A percentile compares a stretch with the other conserved stretches of the same genome.
These are phyloP conservation scores for Monascus ruber DNA, from an alignment of 2,329 filamentous ascomycete genomes.

Conservation along the genomic window DNA sequence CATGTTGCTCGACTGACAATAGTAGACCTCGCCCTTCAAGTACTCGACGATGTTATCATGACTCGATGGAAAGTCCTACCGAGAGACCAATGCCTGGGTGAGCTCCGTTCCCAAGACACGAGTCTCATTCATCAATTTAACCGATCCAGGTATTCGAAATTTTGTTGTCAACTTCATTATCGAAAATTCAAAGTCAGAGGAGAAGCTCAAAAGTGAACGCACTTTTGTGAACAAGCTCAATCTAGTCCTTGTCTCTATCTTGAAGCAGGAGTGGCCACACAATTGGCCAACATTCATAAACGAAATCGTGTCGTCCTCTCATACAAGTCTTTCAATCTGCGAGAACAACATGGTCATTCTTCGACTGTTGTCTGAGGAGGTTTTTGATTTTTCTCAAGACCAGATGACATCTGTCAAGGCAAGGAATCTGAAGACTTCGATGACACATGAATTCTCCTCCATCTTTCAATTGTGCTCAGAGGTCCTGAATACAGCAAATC, in stretches of 20 bases:
- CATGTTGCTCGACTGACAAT: slow-evolving; percentile 20
- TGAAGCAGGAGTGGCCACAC: slow-evolving; percentile 99
- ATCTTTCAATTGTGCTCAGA: slow-evolving; percentile 98
- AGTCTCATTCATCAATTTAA: not conserved
- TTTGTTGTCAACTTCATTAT: slow-evolving; percentile 99
- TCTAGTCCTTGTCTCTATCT: slow-evolving; percentile 86
- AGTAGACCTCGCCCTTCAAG: slow-evolving; percentile 81
- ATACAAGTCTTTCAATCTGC: slow-evolving; percentile 91
- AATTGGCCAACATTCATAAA: slow-evolving; percentile 99
- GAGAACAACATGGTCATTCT: slow-evolving; percentile 99
- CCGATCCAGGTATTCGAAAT: slow-evolving; percentile 76
- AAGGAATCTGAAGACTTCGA: slow-evolving; percentile 90
- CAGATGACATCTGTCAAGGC: slow-evolving; percentile 99
- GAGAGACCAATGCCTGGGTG: slow-evolving; percentile 87
- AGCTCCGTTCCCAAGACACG: slow-evolving; percentile 12
- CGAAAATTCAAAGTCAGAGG: slow-evolving; percentile 79
- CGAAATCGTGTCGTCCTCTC: slow-evolving; percentile 94
- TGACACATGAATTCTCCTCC: slow-evolving; percentile 96
- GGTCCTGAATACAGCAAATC: slow-evolving; percentile 79
- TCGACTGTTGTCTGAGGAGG: slow-evolving; percentile 87
- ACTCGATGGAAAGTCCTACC: slow-evolving; percentile 98
- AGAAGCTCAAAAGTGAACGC: slow-evolving; percentile 70
- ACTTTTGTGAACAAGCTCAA: slow-evolving; percentile 97
- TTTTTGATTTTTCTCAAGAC: slow-evolving; percentile 97
- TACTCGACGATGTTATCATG: slow-evolving; percentile 96